Base-by-base conservation (phyloP, 2,329 filamentous ascomycete species). In the Neodidymelliopsis sp. region DNA sequence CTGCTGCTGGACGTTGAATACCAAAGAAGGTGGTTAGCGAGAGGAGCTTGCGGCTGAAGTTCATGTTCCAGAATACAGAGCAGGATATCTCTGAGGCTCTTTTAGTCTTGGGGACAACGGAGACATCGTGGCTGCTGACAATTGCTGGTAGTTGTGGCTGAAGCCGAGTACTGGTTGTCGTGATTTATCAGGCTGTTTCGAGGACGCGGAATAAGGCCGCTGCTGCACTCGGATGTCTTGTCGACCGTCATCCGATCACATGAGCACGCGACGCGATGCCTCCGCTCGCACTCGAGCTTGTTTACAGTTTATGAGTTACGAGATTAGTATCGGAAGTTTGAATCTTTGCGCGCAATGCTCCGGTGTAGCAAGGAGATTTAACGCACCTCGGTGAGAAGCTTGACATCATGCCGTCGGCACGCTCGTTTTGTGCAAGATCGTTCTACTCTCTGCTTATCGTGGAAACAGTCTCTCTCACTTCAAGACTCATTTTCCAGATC, bases 141-240 rank as follows among this genome's bases (percentile, higher is more conserved):
- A 40, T 59, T 20, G 22, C 6, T 22, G 10, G 43, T 8, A 28
- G n/a, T 11, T 10, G 20, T 35, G 10, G 15, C 30, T 22, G 29
- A 41, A 35, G 34, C 16, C 53, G 36, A 34, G 20, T 31, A 35
- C 16, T 25, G 28, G 41, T 43, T 12, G 35, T 35, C 20, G 54
- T 59, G 40, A 23, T 40, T 50, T 62, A 56, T 60, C 42, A 61
- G 53, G 42, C 28, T 39, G 38, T 25, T 42, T 51, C 42, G 49
- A 30, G 37, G 52, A 48, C 24, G 61, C 63, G 63, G 63, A 64
- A 65, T 55, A 53, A 18, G 9, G 34, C 63, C 63, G 62, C 39
- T 40, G 42, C 20, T 8, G 24, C 11, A 6, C 22, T 42, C 47
- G 35, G 47, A 35, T 29, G 19, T n/a, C n/a, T 7, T 15, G 15